phyloP scores from a whole-genome alignment of 164 flowering plant genomes.

The Tetrastigma voinierianum region DNA sequence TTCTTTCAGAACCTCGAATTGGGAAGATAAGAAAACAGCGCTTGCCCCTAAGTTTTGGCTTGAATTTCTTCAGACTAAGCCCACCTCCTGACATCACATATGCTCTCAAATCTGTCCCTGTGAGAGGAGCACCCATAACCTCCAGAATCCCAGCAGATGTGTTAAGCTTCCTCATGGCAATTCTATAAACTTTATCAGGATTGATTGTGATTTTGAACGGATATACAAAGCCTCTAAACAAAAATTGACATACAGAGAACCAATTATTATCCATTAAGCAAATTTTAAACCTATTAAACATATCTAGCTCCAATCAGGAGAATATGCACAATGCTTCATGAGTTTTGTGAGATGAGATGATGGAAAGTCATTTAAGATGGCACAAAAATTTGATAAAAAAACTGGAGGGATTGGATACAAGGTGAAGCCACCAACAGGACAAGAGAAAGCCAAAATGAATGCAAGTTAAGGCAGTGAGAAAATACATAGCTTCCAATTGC shows the following conservation, averaged over 20 bases:
- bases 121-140: constrained; percentile 96
- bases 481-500: no score
- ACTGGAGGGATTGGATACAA: no score
- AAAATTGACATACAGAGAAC: constrained; percentile 1
- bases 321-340: no score
- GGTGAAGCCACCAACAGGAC: no score
- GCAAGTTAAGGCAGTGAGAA: no score
- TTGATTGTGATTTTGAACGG: constrained; percentile 74
- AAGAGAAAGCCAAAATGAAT: no score
- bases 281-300: no score
- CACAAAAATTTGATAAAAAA: no score
- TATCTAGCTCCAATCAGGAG: no score
- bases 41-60: constrained; percentile 63
- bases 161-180: constrained; percentile 91
- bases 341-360: no score
- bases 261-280: no score
- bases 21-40: constrained; percentile 97
- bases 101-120: constrained; percentile 86
- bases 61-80: constrained; percentile 63
- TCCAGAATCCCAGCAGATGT: constrained; percentile 90
- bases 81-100: constrained; percentile 99
- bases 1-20: constrained; percentile 84
- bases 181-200: constrained; percentile 89
- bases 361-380: no score
- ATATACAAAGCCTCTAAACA: constrained; percentile 64